Conservation (phyloP, 108 stramenopile species). For the Cylindrotheca fusiformis region DNA sequence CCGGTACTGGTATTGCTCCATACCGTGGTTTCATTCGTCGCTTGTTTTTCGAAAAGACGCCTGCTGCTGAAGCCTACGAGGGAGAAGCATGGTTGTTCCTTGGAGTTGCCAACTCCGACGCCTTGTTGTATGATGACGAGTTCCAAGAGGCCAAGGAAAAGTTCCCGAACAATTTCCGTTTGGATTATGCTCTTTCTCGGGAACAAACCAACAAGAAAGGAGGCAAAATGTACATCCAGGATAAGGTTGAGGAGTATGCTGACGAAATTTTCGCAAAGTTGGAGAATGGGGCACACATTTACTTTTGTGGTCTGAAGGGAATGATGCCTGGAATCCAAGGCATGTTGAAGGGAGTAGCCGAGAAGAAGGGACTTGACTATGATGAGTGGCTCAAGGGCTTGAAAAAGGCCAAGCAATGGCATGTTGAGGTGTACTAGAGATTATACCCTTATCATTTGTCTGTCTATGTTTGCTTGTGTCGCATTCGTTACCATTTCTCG, state of each 20-base stretch:
- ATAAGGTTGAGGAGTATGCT: conserved; percentile 95
- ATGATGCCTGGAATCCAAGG: conserved; percentile 98
- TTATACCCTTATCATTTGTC: too few relatives aligned
- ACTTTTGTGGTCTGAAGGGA: conserved; percentile 98
- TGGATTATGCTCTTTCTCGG: conserved; percentile 94
- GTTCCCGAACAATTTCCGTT: conserved; percentile 88
- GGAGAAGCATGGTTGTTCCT: conserved; percentile 97
- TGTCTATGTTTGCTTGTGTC: too few relatives aligned
- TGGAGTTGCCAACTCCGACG: conserved; percentile 95
- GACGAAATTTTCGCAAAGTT: conserved; percentile 92
- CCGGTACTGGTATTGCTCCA: conserved; percentile 97
- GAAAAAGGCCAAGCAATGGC: conserved; percentile 83
- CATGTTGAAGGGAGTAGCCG: conserved; percentile 89
- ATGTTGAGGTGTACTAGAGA: conserved; percentile 82
- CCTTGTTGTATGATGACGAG: conserved; percentile 96
- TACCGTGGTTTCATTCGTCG: conserved; percentile 96
- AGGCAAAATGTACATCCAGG: conserved; percentile 99
- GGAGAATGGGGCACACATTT: conserved; percentile 93
- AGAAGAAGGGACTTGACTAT: conserved; percentile 87
- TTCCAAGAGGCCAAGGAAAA: conserved; percentile 88
- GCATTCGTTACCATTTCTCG: too few relatives aligned
- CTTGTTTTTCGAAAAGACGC: conserved; percentile 94
- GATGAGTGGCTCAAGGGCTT: conserved; percentile 84
- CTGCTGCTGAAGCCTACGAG: conserved; percentile 88
- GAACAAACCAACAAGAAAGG: conserved; percentile 93